phyloP scores from a whole-genome alignment of 2,329 filamentous ascomycete genomes.

The Penicillium paneum region DNA sequence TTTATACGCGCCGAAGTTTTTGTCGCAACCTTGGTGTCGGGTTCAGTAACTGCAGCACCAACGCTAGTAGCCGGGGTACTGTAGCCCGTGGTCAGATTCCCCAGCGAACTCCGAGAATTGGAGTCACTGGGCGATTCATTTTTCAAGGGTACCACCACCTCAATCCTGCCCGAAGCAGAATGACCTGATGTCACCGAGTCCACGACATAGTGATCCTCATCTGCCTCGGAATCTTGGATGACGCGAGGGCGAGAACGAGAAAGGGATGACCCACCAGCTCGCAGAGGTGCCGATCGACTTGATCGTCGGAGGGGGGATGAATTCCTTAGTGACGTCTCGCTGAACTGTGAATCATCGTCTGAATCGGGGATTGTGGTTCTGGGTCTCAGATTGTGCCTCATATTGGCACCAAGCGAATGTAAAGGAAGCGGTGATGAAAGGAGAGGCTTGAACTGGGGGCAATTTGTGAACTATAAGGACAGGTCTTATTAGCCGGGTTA shows the following conservation, averaged over 20 bases:
- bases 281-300: slow-evolving; percentile 7
- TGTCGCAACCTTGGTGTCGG: slow-evolving; percentile 31
- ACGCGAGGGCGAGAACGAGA: slow-evolving; percentile 15
- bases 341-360: slow-evolving; percentile 17
- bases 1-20: slow-evolving; percentile 36
- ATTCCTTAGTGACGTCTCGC: slow-evolving; percentile 16
- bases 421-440: no score
- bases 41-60: slow-evolving; percentile 51
- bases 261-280: slow-evolving; percentile 16
- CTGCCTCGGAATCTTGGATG: slow-evolving; percentile 21
- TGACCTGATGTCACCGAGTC: not conserved
- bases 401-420: slow-evolving; percentile 2
- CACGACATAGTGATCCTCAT: slow-evolving; percentile 12
- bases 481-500: not conserved
- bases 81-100: slow-evolving; percentile 48
- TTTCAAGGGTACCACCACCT: slow-evolving; percentile 34
- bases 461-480: not conserved
- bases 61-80: slow-evolving; percentile 63
- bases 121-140: slow-evolving; percentile 23
- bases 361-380: slow-evolving; percentile 19
- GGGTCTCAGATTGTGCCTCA: slow-evolving; percentile 13
- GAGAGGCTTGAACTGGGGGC: not conserved
- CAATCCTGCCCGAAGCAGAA: slow-evolving; percentile 4
- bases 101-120: slow-evolving; percentile 40
- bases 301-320: slow-evolving; percentile 12